Conservation (phyloP, 2,329 filamentous ascomycete species). For the Scytalidium sp. region DNA sequence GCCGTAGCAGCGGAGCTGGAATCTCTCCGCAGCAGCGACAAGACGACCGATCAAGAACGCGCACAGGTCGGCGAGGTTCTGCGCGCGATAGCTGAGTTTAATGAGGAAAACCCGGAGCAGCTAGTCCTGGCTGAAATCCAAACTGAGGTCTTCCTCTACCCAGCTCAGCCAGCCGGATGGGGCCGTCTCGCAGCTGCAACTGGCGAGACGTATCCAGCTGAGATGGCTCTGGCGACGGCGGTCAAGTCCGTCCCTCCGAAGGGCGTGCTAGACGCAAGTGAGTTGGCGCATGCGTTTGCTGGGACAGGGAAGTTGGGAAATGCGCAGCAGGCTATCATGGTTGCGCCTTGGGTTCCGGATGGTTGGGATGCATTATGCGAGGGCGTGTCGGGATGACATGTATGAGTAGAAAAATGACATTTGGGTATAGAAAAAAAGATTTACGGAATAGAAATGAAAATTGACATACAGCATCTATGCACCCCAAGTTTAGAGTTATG, state of each 20-base stretch:
- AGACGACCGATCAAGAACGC: constrained; percentile 61
- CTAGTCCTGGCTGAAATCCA: constrained; percentile 64
- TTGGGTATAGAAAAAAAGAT: not conserved
- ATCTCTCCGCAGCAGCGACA: constrained; percentile 64
- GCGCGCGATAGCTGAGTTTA: constrained; percentile 65
- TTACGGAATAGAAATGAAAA: not conserved
- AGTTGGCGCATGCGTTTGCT: constrained; percentile 70
- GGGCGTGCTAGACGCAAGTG: constrained; percentile 64
- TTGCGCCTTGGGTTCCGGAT: constrained; percentile 69
- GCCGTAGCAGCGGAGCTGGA: constrained; percentile 79
- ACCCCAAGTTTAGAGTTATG: too few relatives aligned
- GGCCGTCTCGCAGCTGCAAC: constrained; percentile 63
- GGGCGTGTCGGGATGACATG: constrained; percentile 1
- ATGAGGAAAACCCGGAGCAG: constrained; percentile 44
- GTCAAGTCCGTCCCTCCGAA: constrained; percentile 68
- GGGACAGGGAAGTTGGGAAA: constrained; percentile 69
- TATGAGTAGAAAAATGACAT: too few relatives aligned
- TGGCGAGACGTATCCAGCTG: constrained; percentile 51
- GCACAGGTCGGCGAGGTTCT: constrained; percentile 71
- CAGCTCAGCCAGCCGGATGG: constrained; percentile 80
- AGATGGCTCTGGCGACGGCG: constrained; percentile 82
- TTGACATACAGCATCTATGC: not conserved
- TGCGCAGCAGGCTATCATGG: constrained; percentile 72
- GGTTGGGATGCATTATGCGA: constrained; percentile 24
- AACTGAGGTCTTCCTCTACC: constrained; percentile 76